These are phyloP conservation scores for Ganoderma lucidum DNA, from an alignment of 1,284 basidiomycete species.

Conservation along the genomic window DNA sequence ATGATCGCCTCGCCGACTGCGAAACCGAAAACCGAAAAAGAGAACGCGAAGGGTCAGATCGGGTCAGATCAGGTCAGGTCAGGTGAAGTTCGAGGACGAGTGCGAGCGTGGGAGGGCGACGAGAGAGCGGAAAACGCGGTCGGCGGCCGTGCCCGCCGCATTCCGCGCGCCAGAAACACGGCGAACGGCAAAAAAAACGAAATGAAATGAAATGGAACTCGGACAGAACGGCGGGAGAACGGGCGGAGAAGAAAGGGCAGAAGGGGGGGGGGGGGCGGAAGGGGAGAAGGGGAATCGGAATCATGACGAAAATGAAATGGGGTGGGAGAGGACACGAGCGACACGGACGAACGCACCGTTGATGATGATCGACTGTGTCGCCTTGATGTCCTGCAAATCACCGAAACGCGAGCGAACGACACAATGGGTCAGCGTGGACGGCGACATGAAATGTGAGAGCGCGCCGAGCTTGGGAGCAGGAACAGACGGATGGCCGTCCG, in stretches of 20 bases:
- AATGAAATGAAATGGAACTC: background rate
- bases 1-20: conserved; percentile 34
- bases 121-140: background rate
- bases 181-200: too few relatives aligned
- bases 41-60: background rate
- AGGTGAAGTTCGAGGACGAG: background rate
- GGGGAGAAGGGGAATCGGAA: background rate
- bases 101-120: background rate
- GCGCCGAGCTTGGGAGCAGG: background rate
- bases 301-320: background rate
- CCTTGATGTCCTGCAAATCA: conserved; percentile 65
- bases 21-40: background rate
- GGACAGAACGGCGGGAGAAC: background rate
- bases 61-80: background rate
- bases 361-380: conserved; percentile 77
- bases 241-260: background rate
- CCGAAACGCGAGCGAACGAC: background rate
- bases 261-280: too few relatives aligned
- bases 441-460: background rate
- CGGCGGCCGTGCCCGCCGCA: background rate
- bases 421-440: background rate
- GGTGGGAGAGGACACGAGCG: background rate
- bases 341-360: conserved; percentile 56
- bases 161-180: background rate
- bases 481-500: background rate